Evolutionary conservation across 768 basidiomycete species (phyloP).

Genomic region (Termitomyces sp.): DNA sequence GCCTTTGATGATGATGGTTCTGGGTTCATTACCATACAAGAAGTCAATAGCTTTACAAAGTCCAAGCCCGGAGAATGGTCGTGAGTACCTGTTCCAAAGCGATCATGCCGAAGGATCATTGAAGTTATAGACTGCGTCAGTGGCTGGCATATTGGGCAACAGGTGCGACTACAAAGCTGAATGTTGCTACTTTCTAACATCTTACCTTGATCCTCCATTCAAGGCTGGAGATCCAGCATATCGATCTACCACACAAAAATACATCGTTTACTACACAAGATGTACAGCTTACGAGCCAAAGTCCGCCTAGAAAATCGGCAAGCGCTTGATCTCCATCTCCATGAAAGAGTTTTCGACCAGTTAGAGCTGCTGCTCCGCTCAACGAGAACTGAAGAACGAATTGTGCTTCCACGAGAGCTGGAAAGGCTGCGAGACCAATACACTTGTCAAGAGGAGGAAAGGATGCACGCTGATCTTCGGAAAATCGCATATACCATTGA

Average conservation of each 20-base stretch:
- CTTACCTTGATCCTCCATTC: background rate
- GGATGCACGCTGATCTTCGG: background rate
- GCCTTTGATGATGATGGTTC: conserved; percentile 5
- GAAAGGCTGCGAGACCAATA: background rate
- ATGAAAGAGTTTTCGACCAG: background rate
- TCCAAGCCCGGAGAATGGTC: background rate
- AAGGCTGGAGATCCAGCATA: conserved; percentile 1
- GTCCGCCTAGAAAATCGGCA: background rate
- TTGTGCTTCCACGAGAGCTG: background rate
- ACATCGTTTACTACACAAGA: background rate
- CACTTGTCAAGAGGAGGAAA: background rate
- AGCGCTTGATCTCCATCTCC: background rate
- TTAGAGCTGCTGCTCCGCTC: background rate
- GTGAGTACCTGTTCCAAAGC: no score
- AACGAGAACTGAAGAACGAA: background rate
- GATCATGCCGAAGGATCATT: no score
- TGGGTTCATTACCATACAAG: background rate
- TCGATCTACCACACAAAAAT: background rate
- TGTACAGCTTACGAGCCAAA: background rate
- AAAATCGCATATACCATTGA: background rate
- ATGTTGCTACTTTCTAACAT: background rate
- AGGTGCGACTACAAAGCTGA: background rate
- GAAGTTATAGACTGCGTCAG: background rate
- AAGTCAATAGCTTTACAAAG: background rate
- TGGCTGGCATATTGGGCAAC: conserved; percentile 3